Evolutionary conservation across 202 grass and related monocot genomes (phyloP), one percentile per base, ranked within the genome.

Genomic region (Sporobolus alterniflorus): DNA sequence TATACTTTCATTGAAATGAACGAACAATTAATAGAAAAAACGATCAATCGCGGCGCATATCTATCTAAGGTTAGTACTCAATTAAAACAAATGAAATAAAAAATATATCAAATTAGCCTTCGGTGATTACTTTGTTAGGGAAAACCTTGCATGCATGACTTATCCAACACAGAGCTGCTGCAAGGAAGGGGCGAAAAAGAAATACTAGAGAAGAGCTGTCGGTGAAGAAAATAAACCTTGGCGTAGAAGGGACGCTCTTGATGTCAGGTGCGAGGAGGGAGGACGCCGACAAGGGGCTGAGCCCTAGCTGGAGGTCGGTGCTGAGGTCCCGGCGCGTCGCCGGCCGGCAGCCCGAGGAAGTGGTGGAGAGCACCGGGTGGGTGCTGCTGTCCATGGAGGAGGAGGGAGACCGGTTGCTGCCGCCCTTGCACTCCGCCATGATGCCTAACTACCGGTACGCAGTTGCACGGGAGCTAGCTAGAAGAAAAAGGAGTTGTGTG

Each of bases 301-400:
- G 89, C 36, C 89, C 92, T 24, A 94, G 89, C 31, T 78, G 84
- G 8, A 94, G 92, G 16, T 94, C 92, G 24, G 83, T 85, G 80
- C 80, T 91, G 76, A 89, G 79, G 54, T 89, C 81, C 71, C 60
- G 4, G 52, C 64, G 5, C 49, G 63, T 77, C 20, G 76, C 78
- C 75, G 80, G 71, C 60, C 74, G 75, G 69, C 83, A 78, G 6
- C 47, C 49, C 18, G 86, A 86, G 28, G 82, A 21, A 18, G 80
- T 65, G 3, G 85, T 76, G 85, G 86, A 82, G 43, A 84, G 79
- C 74, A 49, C 80, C 82, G 92, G 88, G 85, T 94, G 76, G 77
- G 76, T 84, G 86, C 86, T 91, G 86, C 92, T 94, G 56, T 94
- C 92, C 44, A 89, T 94, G 69, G 92, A 94, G 34, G 92, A 94